Evolutionary conservation across 2,329 filamentous ascomycete genomes (phyloP).

Genomic region (Paracamarosporium sp.): DNA sequence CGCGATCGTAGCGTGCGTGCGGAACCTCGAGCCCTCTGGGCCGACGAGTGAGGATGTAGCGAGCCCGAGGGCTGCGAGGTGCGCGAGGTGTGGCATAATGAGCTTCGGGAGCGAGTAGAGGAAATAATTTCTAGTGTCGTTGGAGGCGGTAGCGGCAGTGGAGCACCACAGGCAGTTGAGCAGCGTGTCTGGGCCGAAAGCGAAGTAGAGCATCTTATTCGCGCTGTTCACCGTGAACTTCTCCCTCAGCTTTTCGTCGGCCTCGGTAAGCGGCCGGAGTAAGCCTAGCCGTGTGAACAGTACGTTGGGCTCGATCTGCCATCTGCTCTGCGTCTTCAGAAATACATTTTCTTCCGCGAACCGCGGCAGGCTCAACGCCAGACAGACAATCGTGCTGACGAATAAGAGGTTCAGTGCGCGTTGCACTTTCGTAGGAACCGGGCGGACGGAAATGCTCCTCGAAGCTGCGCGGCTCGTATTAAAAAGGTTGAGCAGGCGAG

Average conservation of each 20-base stretch:
- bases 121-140: slow-evolving; percentile 74
- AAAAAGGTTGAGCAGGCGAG: slow-evolving; percentile 70
- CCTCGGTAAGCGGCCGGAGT: slow-evolving; percentile 63
- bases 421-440: slow-evolving; percentile 61
- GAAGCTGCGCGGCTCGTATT: slow-evolving; percentile 57
- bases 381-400: slow-evolving; percentile 58
- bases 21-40: slow-evolving; percentile 70
- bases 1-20: slow-evolving; percentile 70
- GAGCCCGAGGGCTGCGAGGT: slow-evolving; percentile 74
- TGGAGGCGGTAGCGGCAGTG: slow-evolving; percentile 59
- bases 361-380: slow-evolving; percentile 69
- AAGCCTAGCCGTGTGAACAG: slow-evolving; percentile 77
- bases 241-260: slow-evolving; percentile 70
- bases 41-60: slow-evolving; percentile 76
- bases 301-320: slow-evolving; percentile 84
- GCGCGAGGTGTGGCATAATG: slow-evolving; percentile 78
- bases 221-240: slow-evolving; percentile 68
- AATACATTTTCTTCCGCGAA: slow-evolving; percentile 86
- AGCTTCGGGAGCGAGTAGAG: slow-evolving; percentile 80
- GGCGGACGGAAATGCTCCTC: slow-evolving; percentile 57
- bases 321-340: slow-evolving; percentile 74
- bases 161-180: slow-evolving; percentile 86
- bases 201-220: slow-evolving; percentile 80
- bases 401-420: slow-evolving; percentile 68
- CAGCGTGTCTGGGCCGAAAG: slow-evolving; percentile 78